Evolutionary conservation across 2,329 filamentous ascomycete species (phyloP), one percentile per base, ranked within the genome.

Genomic region (Phoma sp.): DNA sequence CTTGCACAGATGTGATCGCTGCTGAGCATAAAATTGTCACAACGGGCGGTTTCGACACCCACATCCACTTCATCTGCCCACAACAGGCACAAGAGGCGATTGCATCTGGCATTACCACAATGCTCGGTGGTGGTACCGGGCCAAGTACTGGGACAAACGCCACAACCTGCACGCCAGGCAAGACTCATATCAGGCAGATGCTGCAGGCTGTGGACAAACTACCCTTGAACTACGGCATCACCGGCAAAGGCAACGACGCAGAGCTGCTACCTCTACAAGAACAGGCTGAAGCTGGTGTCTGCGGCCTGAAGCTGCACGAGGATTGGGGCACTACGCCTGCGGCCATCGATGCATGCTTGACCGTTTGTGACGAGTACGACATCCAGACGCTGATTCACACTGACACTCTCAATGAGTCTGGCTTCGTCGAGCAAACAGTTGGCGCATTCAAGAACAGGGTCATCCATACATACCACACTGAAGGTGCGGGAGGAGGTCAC

Each of bases 381-480:
- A 86, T 98, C 24, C 94, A 98, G 75, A 96, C 91, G 62, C 85
- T 96, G 62, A 96, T 98, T 67, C 94, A 97, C 74, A 97, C 93
- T 0, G 94, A 98, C 75, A 97, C 94, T 0, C 85, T 98, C 58
- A 98, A 98, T 76, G 94, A 98, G 76, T 94, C 91, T 17, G 94
- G 94, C n/a, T 98, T 96, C 70, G 94, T 98, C 45, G 94, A 97
- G 74, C 89, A 91, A 55, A 96, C 93, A 2, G 86, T 96, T 58
- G 85, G 81, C n/a, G 88, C 93, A 3, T 89, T 98, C 82, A 92
- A 91, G 73, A 82, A 86, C 70, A 88, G 94, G 57, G 91, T 92
- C 1, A 96, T 98, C 68, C 94, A 98, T 77, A 96, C 94, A 1
- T 98, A 98, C 77, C 94, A 98, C 78, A 97, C 92, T 29, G 94